A percentile compares a stretch with the other conserved stretches of the same genome.
phyloP scores from a whole-genome alignment of 257 asterid species.

The Vinca minor region DNA sequence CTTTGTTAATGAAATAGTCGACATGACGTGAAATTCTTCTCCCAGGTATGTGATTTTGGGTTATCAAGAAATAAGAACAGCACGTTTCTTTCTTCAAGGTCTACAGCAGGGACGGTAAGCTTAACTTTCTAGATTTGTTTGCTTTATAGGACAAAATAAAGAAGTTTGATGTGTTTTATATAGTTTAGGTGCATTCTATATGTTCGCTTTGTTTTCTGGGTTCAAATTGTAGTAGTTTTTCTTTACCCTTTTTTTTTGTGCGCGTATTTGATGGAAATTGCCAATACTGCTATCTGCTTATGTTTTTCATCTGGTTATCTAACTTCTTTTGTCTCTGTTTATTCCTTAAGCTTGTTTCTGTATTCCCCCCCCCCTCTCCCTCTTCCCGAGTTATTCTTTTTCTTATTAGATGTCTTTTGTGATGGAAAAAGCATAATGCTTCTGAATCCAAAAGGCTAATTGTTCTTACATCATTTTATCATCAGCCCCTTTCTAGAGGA shows the following conservation, averaged over 20 bases:
- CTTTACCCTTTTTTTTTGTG: background rate
- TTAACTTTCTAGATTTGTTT: constrained; percentile 3
- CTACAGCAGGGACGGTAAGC: constrained; percentile 97
- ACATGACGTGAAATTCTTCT: constrained; percentile 17
- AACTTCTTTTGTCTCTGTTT: background rate
- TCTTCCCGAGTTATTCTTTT: constrained; percentile 7
- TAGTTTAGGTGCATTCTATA: background rate
- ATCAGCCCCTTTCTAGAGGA: constrained; percentile 53
- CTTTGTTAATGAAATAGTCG: background rate
- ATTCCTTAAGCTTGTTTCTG: constrained; percentile 7
- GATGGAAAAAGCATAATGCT: constrained; percentile 21
- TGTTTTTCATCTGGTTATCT: background rate
- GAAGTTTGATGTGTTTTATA: background rate
- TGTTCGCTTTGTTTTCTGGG: constrained; percentile 7
- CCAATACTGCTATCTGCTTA: constrained; percentile 11
- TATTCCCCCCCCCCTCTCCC: constrained; percentile 1
- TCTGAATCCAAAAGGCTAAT: constrained; percentile 31
- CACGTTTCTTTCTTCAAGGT: constrained; percentile 93
- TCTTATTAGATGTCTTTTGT: constrained; percentile 21
- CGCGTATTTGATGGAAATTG: background rate
- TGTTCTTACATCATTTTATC: constrained; percentile 34
- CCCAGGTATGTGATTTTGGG: constrained; percentile 90
- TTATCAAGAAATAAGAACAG: constrained; percentile 85
- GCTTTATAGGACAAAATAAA: background rate
- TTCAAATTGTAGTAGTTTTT: background rate